Conservation (phyloP, 2,329 filamentous ascomycete species). For the Bimuria novae-zelandiae region DNA sequence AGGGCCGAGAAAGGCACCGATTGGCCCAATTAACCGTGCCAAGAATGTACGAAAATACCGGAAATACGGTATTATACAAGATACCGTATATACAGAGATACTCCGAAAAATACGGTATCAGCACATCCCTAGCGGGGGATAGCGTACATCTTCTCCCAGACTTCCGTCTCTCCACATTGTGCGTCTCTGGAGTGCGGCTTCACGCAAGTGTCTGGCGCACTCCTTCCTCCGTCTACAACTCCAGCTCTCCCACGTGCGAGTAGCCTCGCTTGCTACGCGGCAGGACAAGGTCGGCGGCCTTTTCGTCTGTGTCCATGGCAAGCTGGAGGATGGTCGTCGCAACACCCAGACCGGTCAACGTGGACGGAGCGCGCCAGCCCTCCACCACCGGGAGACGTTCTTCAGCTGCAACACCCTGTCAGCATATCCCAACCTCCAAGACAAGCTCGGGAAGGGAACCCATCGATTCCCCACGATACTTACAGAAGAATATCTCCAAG, state of each 20-base stretch:
- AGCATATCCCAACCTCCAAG: too few relatives aligned
- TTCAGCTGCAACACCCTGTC: neutral
- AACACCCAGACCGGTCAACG: neutral
- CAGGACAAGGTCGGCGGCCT: conserved; percentile 4
- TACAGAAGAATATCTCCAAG: conserved; percentile 34
- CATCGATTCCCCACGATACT: too few relatives aligned
- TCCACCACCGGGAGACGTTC: neutral
- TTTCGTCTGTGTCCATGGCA: conserved; percentile 3
- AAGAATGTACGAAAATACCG: too few relatives aligned
- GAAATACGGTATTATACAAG: too few relatives aligned
- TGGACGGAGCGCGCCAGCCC: neutral
- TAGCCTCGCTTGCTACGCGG: neutral
- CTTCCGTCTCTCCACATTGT: too few relatives aligned
- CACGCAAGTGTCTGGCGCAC: neutral
- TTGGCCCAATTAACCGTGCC: too few relatives aligned
- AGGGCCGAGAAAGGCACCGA: too few relatives aligned
- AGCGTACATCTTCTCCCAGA: neutral
- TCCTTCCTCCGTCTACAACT: neutral
- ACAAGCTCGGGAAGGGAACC: too few relatives aligned
- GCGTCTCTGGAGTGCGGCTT: too few relatives aligned
- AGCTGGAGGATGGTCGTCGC: neutral
- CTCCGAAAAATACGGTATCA: too few relatives aligned
- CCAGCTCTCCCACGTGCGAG: neutral
- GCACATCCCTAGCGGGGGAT: too few relatives aligned
- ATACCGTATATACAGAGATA: too few relatives aligned